Evolutionary conservation across 371 early-diverging fungal species (phyloP).

Genomic region (Mortierella sp.): DNA sequence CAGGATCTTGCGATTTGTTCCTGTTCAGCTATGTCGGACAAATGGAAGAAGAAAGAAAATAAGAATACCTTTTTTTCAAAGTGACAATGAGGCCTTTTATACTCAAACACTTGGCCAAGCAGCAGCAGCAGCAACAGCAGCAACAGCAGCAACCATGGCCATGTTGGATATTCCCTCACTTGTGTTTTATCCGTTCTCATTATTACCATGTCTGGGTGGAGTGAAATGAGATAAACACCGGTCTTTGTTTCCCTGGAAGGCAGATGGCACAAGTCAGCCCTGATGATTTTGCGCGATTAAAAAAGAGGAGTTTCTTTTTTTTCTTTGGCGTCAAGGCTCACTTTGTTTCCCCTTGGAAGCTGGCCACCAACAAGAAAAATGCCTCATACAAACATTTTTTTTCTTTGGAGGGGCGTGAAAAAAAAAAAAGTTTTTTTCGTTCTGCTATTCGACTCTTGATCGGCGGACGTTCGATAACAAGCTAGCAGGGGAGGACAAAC

Average conservation of each 20-base stretch:
- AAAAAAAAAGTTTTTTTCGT: not conserved
- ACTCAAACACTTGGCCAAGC: not conserved
- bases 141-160: conserved; percentile 11
- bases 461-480: conserved; percentile 14
- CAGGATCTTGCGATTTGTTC: not conserved
- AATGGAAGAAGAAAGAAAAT: conserved; percentile 3
- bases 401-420: conserved; percentile 17
- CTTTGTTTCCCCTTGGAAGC: conserved; percentile 12
- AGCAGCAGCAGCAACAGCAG: no score
- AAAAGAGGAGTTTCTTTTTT: conserved; percentile 1
- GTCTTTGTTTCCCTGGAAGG: not conserved
- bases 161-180: conserved; percentile 20
- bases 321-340: conserved; percentile 9
- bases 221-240: not conserved
- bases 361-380: conserved; percentile 34
- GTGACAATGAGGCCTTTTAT: conserved; percentile 10
- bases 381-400: conserved; percentile 30
- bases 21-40: not conserved
- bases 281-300: conserved; percentile 5
- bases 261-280: not conserved
- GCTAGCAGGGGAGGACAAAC: not conserved
- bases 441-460: not conserved
- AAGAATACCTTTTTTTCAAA: not conserved
- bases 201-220: not conserved
- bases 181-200: not conserved